phyloP scores from a whole-genome alignment of 148 eudicot genomes.

The Vaccinium darrowii region DNA sequence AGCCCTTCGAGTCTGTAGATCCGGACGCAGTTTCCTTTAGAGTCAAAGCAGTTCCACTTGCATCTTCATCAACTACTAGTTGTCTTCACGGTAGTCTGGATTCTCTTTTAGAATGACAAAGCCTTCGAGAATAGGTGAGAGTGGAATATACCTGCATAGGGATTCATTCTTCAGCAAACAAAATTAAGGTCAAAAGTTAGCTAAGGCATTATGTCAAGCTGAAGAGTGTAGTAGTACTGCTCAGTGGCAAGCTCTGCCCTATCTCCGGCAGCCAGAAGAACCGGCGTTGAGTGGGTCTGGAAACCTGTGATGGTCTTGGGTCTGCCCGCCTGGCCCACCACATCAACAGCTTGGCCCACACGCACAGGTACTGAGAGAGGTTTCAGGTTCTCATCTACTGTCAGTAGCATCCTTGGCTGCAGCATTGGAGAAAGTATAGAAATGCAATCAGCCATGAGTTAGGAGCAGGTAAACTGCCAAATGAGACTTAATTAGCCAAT shows the following conservation, averaged over 20 bases:
- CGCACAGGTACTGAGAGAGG: constrained; percentile 95
- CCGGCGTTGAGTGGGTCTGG: constrained; percentile 94
- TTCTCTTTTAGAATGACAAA: constrained; percentile 93
- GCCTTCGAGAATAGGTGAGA: constrained; percentile 86
- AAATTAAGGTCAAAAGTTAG: neutral
- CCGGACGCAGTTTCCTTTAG: neutral
- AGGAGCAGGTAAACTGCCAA: neutral
- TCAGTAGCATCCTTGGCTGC: constrained; percentile 95
- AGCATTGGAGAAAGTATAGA: neutral
- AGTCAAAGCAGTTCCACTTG: neutral
- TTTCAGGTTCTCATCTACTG: constrained; percentile 90
- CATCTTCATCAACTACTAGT: constrained; percentile 16
- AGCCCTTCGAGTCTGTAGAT: too few species aligned
- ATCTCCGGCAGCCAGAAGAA: constrained; percentile 87
- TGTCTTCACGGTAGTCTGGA: constrained; percentile 79
- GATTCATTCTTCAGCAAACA: constrained; percentile 1
- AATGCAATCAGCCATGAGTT: neutral
- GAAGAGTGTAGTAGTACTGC: constrained; percentile 42
- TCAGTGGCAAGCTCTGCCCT: constrained; percentile 98
- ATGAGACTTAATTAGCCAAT: too few species aligned
- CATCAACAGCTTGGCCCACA: constrained; percentile 97
- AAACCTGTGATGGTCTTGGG: constrained; percentile 96
- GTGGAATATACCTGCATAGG: constrained; percentile 71
- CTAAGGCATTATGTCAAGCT: neutral
- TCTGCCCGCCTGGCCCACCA: constrained; percentile 94